Evolutionary conservation across 1,139 yeast genomes (phyloP).

Genomic region (Saccharomyces uvarum): DNA sequence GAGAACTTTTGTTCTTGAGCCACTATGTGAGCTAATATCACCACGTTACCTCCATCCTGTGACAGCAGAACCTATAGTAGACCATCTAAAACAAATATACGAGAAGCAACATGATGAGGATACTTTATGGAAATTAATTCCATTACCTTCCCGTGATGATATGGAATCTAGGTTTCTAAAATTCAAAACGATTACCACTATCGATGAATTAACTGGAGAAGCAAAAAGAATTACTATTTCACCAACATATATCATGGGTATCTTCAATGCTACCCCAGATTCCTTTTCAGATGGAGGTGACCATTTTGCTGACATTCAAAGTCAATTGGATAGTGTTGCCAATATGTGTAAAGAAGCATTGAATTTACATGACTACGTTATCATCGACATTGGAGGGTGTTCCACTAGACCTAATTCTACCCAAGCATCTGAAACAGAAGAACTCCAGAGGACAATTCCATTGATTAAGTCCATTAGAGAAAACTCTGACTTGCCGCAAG

Average conservation of each 20-base stretch:
- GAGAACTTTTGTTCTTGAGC: constrained; percentile 82
- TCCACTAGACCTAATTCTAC: constrained; percentile 79
- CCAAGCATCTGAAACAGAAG: constrained; percentile 53
- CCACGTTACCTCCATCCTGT: constrained; percentile 68
- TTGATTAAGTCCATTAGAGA: constrained; percentile 55
- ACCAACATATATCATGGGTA: constrained; percentile 60
- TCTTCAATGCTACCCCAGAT: constrained; percentile 85
- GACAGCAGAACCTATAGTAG: constrained; percentile 69
- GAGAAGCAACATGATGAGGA: constrained; percentile 27
- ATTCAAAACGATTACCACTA: constrained; percentile 15
- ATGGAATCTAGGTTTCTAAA: constrained; percentile 14
- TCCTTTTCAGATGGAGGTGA: constrained; percentile 89
- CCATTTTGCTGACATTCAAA: constrained; percentile 33
- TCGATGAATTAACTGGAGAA: constrained; percentile 9
- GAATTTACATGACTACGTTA: constrained; percentile 54
- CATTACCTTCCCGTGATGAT: constrained; percentile 12
- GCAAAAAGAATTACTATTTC: constrained; percentile 22
- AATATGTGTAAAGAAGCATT: constrained; percentile 50
- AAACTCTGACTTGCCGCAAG: constrained; percentile 33
- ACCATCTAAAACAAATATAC: constrained; percentile 57
- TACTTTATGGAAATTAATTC: constrained; percentile 23
- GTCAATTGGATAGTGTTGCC: constrained; percentile 37
- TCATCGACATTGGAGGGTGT: constrained; percentile 88
- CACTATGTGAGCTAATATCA: constrained; percentile 70
- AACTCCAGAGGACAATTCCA: constrained; percentile 60